Base-by-base conservation (phyloP, 768 basidiomycete species). In the Suillus fuscotomentosus region DNA sequence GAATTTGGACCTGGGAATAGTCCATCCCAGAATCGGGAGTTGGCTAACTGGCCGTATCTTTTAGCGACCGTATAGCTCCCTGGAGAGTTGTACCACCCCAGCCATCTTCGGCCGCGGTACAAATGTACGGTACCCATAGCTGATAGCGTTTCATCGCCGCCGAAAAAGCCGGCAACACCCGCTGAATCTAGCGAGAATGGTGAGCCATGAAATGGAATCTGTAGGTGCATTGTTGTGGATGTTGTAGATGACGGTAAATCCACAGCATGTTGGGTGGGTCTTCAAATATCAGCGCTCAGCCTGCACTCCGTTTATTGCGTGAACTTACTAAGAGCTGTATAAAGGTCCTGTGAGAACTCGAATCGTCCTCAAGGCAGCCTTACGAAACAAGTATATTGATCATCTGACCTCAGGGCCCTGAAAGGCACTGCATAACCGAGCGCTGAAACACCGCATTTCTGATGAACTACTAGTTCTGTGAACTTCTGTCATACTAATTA, bases 11-110 rank as follows among this genome's bases (percentile, higher is more conserved):
- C 76, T 8, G 76, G 76, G 55, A 72, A 78, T 1, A 77, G 64
- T 10, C 73, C 76, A 60, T 72, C 70, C 76, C 76, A 77, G 55
- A 77, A 24, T 22, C 69, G 69, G 7, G 71, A 66, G 15, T 62
- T 63, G 9, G 77, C 75, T 11, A 78, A 38, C 34, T 70, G 70
- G 14, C 74, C 76, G 34, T 75, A 78, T 17, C 60, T 68, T 60
- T 73, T 78, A 3, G 76, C 77, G 24, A 79, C 60, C 1, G 66
- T 70, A 31, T 76, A 77, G 61, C 77, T 76, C 17, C 77, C 77
- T 0, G 78, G 77, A 10, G 76, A 76, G 51, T 78, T 79, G 60
- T 79, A 76, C 74, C 73, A 78, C 9, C 78, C 77, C 3, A 78
- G 43, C 75, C 73, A 79, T 59, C 39, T 70, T 67, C 76, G 69